Conservation (phyloP, 306 rosid species). For the Castanea sativa region DNA sequence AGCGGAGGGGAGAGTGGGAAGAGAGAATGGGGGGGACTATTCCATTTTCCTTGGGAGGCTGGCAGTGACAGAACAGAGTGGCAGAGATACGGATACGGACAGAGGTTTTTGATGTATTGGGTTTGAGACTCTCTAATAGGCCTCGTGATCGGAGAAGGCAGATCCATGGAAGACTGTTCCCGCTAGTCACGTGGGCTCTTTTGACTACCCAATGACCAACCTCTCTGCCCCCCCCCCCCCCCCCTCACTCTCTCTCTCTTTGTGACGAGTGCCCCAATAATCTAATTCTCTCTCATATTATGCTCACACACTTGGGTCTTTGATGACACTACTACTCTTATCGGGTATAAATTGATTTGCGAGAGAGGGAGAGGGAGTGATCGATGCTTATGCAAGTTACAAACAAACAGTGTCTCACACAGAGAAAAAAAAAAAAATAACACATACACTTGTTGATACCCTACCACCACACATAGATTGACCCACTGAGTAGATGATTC, state of each 20-base stretch:
- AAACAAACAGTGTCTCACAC: conserved; percentile 2
- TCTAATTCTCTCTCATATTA: neutral
- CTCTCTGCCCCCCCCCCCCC: neutral
- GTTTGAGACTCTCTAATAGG: conserved; percentile 35
- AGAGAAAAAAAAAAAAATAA: neutral
- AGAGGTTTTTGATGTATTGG: conserved; percentile 71
- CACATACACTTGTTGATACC: conserved; percentile 29
- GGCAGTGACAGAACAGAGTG: conserved; percentile 62
- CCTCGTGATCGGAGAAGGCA: conserved; percentile 99
- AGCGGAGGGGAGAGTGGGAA: conserved; percentile 17
- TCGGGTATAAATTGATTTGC: conserved; percentile 31
- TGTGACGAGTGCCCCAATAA: neutral
- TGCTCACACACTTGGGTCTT: too few species aligned
- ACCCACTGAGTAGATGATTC: conserved; percentile 26
- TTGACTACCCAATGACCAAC: conserved; percentile 73
- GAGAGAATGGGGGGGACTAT: conserved; percentile 40
- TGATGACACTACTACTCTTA: neutral
- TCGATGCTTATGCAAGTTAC: neutral
- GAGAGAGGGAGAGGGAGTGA: neutral
- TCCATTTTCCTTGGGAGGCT: conserved; percentile 84
- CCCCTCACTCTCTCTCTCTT: neutral
- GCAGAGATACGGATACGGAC: conserved; percentile 83
- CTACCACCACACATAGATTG: conserved; percentile 32
- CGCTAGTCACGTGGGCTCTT: conserved; percentile 86
- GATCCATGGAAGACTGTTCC: conserved; percentile 98